Base-by-base conservation (phyloP, 495 filamentous ascomycete genomes). In the Aspergillus leporis region DNA sequence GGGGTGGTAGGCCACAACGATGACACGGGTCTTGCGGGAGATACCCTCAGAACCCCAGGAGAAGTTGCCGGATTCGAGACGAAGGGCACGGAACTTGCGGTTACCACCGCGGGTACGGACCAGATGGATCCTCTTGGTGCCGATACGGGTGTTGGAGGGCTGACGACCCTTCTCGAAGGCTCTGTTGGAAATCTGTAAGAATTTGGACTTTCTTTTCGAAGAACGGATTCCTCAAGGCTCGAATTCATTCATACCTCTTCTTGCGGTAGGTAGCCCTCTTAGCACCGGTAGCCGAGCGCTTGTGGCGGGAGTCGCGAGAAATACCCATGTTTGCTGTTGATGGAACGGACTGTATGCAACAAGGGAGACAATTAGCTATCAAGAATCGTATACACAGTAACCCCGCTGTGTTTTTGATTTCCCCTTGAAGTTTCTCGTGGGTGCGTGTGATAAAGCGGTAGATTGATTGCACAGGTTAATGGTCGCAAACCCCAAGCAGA, bases 151-250 rank as follows among this genome's bases (percentile, higher is more conserved):
- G 86, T 94, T 96, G 81, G 94, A 90, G 71, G 93, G 89, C 85
- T 99, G 94, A 76, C 94, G 94, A 80, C 95, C 94, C 78, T 92
- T 91, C 87, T 99, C 95, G 88, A 98, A 99, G 76, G 93, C 95
- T 87, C 94, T 90, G 83, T 80, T 81, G 77, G 77, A 21, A 21
- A 38, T 22, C 1, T 56, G 47, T 62, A 53, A 65, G 56, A 59
- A 53, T 45, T 12, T 47, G 43, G 18, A 2, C 18, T n/a, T 43
- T 43, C 5, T 32, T 28, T 48, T 54, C 51, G 9, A 19, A 19
- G 49, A 30, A 34, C 30, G 34, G 30, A 41, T 36, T 36, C 13
- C 32, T 36, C 32, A 14, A 14, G 16, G 38, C 10, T 41, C 10
- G 13, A 43, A 4, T n/a, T 23, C 19, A 66, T 66, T 71, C 79